Evolutionary conservation across 169 alveolate species (phyloP).

Genomic region (Plasmodium gonderi): DNA sequence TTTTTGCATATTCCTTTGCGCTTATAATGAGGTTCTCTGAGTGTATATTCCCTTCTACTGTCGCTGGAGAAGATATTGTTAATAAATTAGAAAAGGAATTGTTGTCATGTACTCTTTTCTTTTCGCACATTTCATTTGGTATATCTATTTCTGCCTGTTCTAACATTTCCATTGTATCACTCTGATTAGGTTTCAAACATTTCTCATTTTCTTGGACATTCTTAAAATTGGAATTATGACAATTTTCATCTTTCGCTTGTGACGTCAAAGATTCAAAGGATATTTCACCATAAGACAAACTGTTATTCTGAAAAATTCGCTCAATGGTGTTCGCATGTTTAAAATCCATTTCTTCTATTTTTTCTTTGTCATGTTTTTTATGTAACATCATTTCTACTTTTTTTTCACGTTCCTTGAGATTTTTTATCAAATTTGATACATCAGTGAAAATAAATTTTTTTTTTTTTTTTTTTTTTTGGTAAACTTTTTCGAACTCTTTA

Average conservation of each 20-base stretch:
- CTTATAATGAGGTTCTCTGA: slow-evolving; percentile 6
- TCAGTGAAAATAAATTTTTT: slow-evolving; percentile 36
- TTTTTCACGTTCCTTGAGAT: slow-evolving; percentile 6
- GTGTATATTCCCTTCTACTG: background rate
- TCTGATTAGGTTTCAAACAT: background rate
- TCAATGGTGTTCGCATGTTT: slow-evolving; percentile 5
- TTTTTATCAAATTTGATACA: slow-evolving; percentile 36
- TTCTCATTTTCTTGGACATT: background rate
- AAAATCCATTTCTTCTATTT: background rate
- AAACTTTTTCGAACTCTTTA: slow-evolving; percentile 27
- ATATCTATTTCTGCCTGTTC: no score
- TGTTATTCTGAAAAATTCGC: background rate
- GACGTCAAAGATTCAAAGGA: no score
- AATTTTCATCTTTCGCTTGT: background rate
- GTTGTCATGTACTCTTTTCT: no score
- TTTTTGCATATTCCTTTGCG: slow-evolving; percentile 46
- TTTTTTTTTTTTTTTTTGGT: slow-evolving; percentile 20
- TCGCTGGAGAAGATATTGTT: no score
- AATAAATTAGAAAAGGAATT: no score
- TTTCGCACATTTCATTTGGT: no score
- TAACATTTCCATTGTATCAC: no score
- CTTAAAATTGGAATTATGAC: background rate
- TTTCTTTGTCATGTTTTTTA: background rate
- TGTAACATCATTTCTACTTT: background rate
- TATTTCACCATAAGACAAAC: background rate